A percentile compares a stretch with the other conserved stretches of the same genome.
phyloP scores from a whole-genome alignment of 169 alveolate genomes.

The Plasmodium vivax region DNA sequence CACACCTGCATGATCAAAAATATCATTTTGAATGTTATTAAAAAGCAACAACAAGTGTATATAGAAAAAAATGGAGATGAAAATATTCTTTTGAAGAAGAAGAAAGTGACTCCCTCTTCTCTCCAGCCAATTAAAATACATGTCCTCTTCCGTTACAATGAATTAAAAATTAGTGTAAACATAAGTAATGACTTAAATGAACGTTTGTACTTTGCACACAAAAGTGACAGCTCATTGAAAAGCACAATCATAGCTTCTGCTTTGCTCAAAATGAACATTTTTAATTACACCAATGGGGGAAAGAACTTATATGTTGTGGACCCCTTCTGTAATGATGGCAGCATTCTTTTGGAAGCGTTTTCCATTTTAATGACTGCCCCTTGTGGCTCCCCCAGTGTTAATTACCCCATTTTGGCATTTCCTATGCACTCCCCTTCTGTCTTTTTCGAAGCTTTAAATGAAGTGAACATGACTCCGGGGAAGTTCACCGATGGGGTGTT shows the following conservation, averaged over 20 bases:
- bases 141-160: conserved; percentile 58
- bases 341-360: conserved; percentile 4
- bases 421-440: conserved; percentile 68
- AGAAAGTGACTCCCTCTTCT: conserved; percentile 17
- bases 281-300: conserved; percentile 23
- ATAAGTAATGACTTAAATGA: conserved; percentile 58
- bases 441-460: conserved; percentile 53
- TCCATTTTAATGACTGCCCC: conserved; percentile 39
- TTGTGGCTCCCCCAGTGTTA: conserved; percentile 68
- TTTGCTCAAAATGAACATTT: conserved; percentile 17
- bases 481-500: conserved; percentile 11
- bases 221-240: conserved; percentile 54
- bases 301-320: conserved; percentile 33
- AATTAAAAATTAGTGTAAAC: conserved; percentile 48
- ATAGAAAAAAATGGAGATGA: conserved; percentile 73
- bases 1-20: conserved; percentile 74
- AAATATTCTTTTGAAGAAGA: conserved; percentile 65
- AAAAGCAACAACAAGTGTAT: conserved; percentile 72
- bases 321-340: conserved; percentile 74
- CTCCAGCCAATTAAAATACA: conserved; percentile 53
- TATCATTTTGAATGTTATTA: conserved; percentile 42
- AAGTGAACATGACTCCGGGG: not conserved
- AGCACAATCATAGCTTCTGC: conserved; percentile 62
- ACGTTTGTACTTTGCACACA: conserved; percentile 23
- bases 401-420: conserved; percentile 41